A percentile compares a stretch with the other conserved stretches of the same genome.
These are phyloP conservation scores for Stereum hirsutum DNA, from an alignment of 1,284 basidiomycete species.

Conservation along the genomic window DNA sequence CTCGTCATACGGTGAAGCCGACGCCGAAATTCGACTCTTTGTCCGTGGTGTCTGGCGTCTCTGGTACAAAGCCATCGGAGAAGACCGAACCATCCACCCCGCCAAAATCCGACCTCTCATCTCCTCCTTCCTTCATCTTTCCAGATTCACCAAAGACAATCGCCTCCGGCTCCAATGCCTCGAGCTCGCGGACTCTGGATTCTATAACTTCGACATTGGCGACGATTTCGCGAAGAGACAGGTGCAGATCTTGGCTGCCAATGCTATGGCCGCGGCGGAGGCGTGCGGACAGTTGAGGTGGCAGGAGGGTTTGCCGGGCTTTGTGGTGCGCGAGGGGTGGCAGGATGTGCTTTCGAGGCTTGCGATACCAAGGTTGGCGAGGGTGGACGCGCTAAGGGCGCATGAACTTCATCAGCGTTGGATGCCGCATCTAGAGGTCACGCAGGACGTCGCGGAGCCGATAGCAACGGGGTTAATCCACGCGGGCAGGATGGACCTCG, in stretches of 20 bases:
- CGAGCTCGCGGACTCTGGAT: constrained; percentile 9
- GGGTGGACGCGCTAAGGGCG: constrained; percentile 8
- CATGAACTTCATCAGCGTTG: constrained; percentile 7
- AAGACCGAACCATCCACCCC: constrained; percentile 16
- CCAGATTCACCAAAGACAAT: constrained; percentile 26
- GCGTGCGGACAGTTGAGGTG: constrained; percentile 8
- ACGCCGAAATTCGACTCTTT: constrained; percentile 17
- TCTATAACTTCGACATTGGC: constrained; percentile 13
- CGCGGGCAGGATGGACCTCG: constrained; percentile 8
- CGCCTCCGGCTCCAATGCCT: constrained; percentile 24
- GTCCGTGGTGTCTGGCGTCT: constrained; percentile 28
- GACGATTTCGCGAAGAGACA: constrained; percentile 12
- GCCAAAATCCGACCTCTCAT: constrained; percentile 26
- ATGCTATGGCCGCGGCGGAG: constrained; percentile 8
- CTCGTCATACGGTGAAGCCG: background rate
- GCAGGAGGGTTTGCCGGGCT: constrained; percentile 11
- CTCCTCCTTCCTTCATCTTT: constrained; percentile 37
- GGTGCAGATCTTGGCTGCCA: constrained; percentile 12
- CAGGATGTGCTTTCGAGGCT: constrained; percentile 8
- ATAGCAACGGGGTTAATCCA: constrained; percentile 6
- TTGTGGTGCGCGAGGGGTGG: constrained; percentile 11
- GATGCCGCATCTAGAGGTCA: constrained; percentile 6
- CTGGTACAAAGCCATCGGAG: constrained; percentile 23
- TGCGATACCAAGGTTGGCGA: constrained; percentile 7
- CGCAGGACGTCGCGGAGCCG: constrained; percentile 5